Evolutionary conservation across 257 asterid species (phyloP), one percentile per base, ranked within the genome.

Genomic region (Henckelia pumila): DNA sequence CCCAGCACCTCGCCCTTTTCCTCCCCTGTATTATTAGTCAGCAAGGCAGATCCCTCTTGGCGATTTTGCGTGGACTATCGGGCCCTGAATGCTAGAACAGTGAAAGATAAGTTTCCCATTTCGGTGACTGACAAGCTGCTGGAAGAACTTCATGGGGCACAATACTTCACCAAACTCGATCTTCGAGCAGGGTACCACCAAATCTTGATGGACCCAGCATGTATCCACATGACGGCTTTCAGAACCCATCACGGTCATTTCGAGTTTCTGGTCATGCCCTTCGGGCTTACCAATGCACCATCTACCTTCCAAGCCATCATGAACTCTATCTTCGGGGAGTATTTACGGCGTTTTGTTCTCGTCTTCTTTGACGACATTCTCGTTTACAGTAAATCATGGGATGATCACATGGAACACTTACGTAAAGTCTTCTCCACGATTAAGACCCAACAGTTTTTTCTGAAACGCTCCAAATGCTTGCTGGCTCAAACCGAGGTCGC

Each of bases 401-500:
- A 10, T 0, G 35, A 22, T 10, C 62, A 58, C 17, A 0, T 8
- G 7, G 6, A 8, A 8, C 30, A 13, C 19, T 8, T 58, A 5
- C 35, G 35, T 6, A 32, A 7, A 10, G 8, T 7, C 13, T 9
- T 57, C 3, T 57, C 23, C 23, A 32, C 10, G 7, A 32, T 9
- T 7, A 7, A 32, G 10, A 32, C 10, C 0, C 33, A 32, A 32
- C 14, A 35, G 0, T 2, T 1, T 1, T 35, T 8, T 1, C 14
- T 8, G 2, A 35, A 35, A 0, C 13, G 8, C 0, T 14, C 40
- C 0, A 70, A 78, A 16, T 80, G 71, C 22, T 1, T 9, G 0
- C 67, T 68, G 40, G 69, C 71, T 35, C 47, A 35, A 35, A 35
- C 37, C 11, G 37, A 32, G 9, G 37, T 32, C 10, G 11, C 37